Evolutionary conservation across 176 grass and related monocot species (phyloP).

Genomic region (Oropetium thomaeum): DNA sequence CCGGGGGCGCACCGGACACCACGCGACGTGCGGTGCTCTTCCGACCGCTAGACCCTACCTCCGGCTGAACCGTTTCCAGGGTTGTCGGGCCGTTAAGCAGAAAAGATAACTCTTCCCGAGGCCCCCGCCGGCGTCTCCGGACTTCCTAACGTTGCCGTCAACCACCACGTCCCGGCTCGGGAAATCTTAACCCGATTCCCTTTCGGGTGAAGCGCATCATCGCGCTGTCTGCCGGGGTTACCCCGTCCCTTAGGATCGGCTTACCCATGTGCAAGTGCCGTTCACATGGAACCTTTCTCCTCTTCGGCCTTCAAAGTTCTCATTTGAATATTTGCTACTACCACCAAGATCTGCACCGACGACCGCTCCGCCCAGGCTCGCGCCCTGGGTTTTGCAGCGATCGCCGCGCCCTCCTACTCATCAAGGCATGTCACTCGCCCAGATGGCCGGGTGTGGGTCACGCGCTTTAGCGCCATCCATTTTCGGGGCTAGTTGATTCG

Average conservation of each 20-base stretch:
- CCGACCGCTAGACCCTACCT: slow-evolving; percentile 43
- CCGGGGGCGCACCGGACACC: slow-evolving; percentile 46
- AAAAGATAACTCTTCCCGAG: slow-evolving; percentile 87
- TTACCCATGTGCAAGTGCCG: slow-evolving; percentile 63
- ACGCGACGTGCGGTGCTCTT: slow-evolving; percentile 64
- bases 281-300: slow-evolving; percentile 91
- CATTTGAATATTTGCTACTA: slow-evolving; percentile 77
- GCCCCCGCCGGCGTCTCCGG: slow-evolving; percentile 63
- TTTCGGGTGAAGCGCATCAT: slow-evolving; percentile 37
- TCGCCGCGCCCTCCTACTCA: slow-evolving; percentile 49
- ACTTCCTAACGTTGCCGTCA: slow-evolving; percentile 60
- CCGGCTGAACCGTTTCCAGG: slow-evolving; percentile 49
- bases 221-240: not conserved
- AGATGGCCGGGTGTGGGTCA: slow-evolving; percentile 58
- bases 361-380: slow-evolving; percentile 57
- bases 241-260: slow-evolving; percentile 48
- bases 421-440: slow-evolving; percentile 14
- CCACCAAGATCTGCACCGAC: slow-evolving; percentile 68
- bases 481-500: slow-evolving; percentile 83
- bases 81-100: slow-evolving; percentile 69
- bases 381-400: slow-evolving; percentile 51
- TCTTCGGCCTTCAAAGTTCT: slow-evolving; percentile 83
- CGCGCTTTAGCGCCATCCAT: slow-evolving; percentile 69
- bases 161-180: slow-evolving; percentile 56
- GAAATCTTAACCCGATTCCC: slow-evolving; percentile 59